Evolutionary conservation across 345 rosid species (phyloP), one percentile per base, ranked within the genome.

Genomic region (Populus davidiana): DNA sequence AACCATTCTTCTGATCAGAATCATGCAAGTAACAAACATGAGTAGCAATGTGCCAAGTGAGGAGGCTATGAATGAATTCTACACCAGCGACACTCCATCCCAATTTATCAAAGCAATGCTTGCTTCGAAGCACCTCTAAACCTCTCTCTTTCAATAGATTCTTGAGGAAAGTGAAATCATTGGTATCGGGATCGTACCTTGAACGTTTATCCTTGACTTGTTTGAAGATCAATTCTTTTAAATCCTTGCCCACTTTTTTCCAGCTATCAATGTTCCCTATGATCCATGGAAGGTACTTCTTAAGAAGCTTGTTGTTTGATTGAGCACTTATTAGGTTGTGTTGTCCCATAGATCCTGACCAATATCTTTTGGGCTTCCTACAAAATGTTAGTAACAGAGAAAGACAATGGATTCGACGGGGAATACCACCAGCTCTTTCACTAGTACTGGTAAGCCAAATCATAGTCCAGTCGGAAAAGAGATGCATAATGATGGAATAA

Each of bases 391-490:
- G 25, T 20, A 52, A 23, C 2, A 4, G 54, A 8, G 47, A 23
- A n/a, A 29, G 25, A 25, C 35, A n/a, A 11, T n/a, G 25, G 9
- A 13, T 31, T 13, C 49, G 0, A 14, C 25, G 23, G 3, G 8
- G 5, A 5, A 23, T 14, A 25, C 9, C 56, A 63, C 12, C 69
- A 2, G 5, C 33, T 70, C 66, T 56, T 33, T 36, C 13, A 50
- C 35, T 33, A 33, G 35, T 33, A 35, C 71, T 71, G 38, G 16
- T 78, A 2, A 78, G 17, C 67, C 66, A 78, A 39, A 67, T 41
- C 13, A 59, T 44, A 11, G 79, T 64, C 82, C 85, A 71, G 9
- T 82, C 82, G 1, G 82, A 82, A 18, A 67, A 78, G 39, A 75
- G 43, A 31, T 69, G 70, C 1, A 25, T 14, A 4, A 47, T 13